Evolutionary conservation across 495 filamentous ascomycete genomes (phyloP), one percentile per base, ranked within the genome.

Genomic region (Ramalina intermedia): DNA sequence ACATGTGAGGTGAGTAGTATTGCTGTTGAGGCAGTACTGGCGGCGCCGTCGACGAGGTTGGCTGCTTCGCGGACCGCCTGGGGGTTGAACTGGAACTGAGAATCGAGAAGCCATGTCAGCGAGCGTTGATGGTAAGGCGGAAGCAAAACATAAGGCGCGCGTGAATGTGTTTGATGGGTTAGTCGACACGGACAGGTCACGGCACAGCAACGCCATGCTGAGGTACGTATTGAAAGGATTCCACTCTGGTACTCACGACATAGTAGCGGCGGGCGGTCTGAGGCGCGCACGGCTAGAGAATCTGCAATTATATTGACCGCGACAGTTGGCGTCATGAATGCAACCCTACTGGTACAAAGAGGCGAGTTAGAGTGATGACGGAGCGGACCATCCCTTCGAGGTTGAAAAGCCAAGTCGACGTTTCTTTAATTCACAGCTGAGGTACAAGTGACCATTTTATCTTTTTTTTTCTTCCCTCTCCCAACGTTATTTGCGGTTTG

Each of bases 181-280:
- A 27, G n/a, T 12, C n/a, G 42, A 13, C 42, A 23, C 6, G 18
- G 36, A 43, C 12, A 40, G 17, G 43, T 38, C 48, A 44, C 43
- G 43, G 33, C 43, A 37, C 40, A 42, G 27, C 27, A 18, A 37
- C 4, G 43, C 52, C 37, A 42, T 13, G 16, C 38, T 26, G 35
- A 29, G 45, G 43, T 35, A 13, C 36, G 18, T 13, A 21, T 18
- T 37, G 36, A 12, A 51, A 37, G 48, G 43, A 44, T 27, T 17
- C 14, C 46, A 73, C 70, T 73, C 69, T 39, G 7, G 18, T 50
- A 73, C 70, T 73, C 69, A 73, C 70, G 70, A 72, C 70, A 73
- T 73, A 55, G 61, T 69, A 65, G 51, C 42, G 48, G 47, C 51
- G 55, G 55, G 51, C 43, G 40, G 50, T 50, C 29, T 56, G 46